phyloP scores from a whole-genome alignment of 108 stramenopile species.

The Nannochloropsis oceanica region DNA sequence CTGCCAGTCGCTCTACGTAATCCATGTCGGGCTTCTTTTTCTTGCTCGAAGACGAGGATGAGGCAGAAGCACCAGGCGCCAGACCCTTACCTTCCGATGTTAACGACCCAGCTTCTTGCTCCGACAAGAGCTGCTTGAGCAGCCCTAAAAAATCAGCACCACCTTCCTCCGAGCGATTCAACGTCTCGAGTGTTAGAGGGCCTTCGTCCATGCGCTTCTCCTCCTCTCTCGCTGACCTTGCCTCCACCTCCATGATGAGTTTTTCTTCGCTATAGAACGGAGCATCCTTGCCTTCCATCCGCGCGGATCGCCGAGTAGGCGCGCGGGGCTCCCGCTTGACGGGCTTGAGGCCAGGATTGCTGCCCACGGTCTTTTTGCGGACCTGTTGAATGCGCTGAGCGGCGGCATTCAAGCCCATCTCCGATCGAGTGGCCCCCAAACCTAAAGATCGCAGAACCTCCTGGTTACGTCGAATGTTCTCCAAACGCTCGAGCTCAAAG shows the following conservation, averaged over 20 bases:
- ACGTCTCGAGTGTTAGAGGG: not conserved
- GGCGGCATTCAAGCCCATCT: not conserved
- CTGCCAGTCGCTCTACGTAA: not conserved
- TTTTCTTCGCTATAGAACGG: not conserved
- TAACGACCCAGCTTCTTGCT: not conserved
- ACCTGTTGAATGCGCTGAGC: not conserved
- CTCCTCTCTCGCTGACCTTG: not conserved
- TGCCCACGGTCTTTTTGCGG: not conserved
- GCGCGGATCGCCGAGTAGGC: not conserved
- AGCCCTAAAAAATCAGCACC: not conserved
- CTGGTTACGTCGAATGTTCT: not conserved
- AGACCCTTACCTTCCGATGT: not conserved
- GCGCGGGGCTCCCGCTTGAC: not conserved
- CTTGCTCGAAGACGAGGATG: not conserved
- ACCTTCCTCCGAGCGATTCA: not conserved
- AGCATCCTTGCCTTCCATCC: not conserved
- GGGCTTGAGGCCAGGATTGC: not conserved
- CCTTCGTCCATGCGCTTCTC: not conserved
- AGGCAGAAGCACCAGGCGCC: no score
- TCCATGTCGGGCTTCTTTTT: not conserved
- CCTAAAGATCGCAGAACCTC: not conserved
- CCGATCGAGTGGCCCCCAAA: not conserved
- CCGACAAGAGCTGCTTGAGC: not conserved
- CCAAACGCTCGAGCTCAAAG: not conserved
- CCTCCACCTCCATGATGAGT: not conserved